Conservation (phyloP, 169 alveolate genomes). For the Plasmodium gonderi region DNA sequence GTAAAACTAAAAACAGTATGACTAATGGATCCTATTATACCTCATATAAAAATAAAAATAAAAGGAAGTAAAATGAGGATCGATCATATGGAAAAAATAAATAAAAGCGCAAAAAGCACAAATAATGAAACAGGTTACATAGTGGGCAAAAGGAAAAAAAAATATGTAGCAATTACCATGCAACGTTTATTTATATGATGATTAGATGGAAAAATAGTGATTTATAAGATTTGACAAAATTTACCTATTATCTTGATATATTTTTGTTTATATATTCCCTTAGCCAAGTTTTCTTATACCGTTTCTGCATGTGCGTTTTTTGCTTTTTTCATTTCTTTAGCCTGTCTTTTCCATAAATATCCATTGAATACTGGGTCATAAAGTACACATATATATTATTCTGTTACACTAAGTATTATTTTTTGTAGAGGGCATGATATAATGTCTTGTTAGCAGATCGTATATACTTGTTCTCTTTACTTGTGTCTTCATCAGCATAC, state of each 20-base stretch:
- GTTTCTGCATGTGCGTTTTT: not conserved
- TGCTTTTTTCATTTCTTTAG: not conserved
- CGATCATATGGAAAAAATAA: not conserved
- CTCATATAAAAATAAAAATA: not conserved
- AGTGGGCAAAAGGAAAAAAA: not conserved
- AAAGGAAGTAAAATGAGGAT: not conserved
- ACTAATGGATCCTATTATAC: not conserved
- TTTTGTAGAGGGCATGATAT: no score
- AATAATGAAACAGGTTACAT: not conserved
- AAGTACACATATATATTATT: no score
- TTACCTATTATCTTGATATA: not conserved
- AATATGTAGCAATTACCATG: not conserved
- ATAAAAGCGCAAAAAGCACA: no score
- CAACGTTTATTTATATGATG: not conserved
- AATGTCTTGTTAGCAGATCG: no score
- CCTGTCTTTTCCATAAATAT: no score
- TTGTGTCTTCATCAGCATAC: no score
- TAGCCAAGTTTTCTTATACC: not conserved
- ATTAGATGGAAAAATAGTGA: not conserved
- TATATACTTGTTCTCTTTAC: no score
- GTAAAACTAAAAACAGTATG: not conserved
- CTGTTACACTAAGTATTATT: no score
- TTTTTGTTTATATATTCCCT: not conserved
- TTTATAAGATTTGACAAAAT: not conserved
- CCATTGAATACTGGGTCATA: no score